Conservation (phyloP, 176 grass and related monocot species). For the Avena sativa region DNA sequence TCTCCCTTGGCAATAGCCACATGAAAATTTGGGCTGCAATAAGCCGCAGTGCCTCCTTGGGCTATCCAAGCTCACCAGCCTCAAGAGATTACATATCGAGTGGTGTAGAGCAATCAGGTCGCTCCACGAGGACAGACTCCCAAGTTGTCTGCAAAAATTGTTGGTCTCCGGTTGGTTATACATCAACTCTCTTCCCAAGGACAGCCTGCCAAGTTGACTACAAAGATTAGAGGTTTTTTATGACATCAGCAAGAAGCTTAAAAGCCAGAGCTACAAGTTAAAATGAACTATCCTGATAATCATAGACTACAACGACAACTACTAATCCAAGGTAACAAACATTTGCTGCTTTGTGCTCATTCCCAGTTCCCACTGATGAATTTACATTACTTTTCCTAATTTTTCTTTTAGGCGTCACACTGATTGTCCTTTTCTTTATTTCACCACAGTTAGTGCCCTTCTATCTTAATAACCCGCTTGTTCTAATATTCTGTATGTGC, state of each 20-base stretch:
- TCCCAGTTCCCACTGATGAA: not conserved
- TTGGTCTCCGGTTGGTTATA: fast-evolving
- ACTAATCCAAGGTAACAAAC: constrained; percentile 13
- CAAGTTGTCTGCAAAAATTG: not conserved
- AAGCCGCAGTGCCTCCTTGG: constrained; percentile 5
- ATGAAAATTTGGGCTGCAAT: fast-evolving
- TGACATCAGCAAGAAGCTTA: not conserved
- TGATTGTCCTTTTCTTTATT: not conserved
- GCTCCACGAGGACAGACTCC: not conserved
- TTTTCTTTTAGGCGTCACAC: not conserved
- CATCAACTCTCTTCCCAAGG: not conserved
- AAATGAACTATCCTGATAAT: constrained; percentile 9
- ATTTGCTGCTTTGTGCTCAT: not conserved
- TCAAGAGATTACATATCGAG: not conserved
- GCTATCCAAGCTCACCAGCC: not conserved
- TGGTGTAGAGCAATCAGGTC: fast-evolving
- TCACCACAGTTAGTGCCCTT: not conserved
- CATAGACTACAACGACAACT: not conserved
- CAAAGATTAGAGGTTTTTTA: fast-evolving
- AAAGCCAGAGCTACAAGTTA: not conserved
- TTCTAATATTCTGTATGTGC: not conserved
- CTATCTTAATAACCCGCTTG: not conserved
- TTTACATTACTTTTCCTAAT: not conserved
- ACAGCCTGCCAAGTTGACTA: not conserved
- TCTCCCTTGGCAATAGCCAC: too few species aligned